phyloP scores from a whole-genome alignment of 75 land plant genomes.

The Selaginella moellendorffii region DNA sequence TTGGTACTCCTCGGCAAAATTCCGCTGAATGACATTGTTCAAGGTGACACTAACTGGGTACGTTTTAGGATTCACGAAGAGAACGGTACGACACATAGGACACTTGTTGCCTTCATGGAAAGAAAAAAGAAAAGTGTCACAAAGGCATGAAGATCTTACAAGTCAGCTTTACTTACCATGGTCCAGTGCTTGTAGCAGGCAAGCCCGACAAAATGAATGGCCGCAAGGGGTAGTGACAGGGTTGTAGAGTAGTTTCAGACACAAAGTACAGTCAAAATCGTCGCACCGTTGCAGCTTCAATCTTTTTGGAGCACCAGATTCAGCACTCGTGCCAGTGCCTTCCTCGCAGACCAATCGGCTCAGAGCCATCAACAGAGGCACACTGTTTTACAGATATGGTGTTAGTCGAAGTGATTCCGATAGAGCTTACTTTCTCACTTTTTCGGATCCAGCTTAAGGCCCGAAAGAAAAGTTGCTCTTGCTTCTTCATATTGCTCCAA shows the following conservation, averaged over 20 bases:
- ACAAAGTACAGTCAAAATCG: conserved; percentile 92
- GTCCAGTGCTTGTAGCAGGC: conserved; percentile 87
- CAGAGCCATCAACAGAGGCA: conserved; percentile 29
- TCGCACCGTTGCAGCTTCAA: conserved; percentile 44
- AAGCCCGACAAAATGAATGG: conserved; percentile 86
- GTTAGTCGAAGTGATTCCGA: neutral
- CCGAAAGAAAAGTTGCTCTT: conserved; percentile 47
- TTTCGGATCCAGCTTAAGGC: conserved; percentile 66
- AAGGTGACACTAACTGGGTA: conserved; percentile 90
- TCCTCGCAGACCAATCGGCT: neutral
- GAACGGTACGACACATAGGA: conserved; percentile 90
- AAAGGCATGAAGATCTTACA: neutral
- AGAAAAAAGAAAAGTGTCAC: neutral
- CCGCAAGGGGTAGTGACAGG: conserved; percentile 98
- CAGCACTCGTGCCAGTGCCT: conserved; percentile 10
- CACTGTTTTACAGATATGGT: conserved; percentile 20
- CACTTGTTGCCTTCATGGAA: conserved; percentile 70
- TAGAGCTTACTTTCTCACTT: conserved; percentile 30
- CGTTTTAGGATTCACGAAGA: conserved; percentile 67
- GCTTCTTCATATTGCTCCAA: conserved; percentile 81
- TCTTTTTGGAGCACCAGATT: conserved; percentile 23
- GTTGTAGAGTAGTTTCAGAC: conserved; percentile 73
- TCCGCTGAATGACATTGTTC: conserved; percentile 82
- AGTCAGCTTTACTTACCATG: conserved; percentile 33
- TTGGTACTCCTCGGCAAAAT: conserved; percentile 75